Percentiles rank a stretch among this genome's conserved stretches.
phyloP scores from a whole-genome alignment of 345 rosid genomes.

The Citrus glauca region DNA sequence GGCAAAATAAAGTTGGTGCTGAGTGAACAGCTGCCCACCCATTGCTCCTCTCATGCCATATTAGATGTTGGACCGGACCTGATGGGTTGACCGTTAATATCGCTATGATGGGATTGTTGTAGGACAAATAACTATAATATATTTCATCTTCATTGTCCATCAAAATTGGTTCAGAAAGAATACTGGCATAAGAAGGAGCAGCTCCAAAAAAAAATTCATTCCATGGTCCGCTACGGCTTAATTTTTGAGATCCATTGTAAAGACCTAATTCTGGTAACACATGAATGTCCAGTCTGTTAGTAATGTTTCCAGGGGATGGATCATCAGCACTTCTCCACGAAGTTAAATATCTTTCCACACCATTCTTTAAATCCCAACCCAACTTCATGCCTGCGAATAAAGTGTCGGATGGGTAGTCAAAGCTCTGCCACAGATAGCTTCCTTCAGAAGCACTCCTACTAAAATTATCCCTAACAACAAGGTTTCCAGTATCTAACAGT shows the following conservation, averaged over 20 bases:
- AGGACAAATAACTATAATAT: conserved; percentile 12
- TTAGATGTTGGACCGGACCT: not conserved
- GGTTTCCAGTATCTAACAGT: conserved; percentile 42
- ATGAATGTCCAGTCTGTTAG: conserved; percentile 14
- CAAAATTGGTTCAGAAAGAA: conserved; percentile 9
- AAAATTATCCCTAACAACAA: conserved; percentile 28
- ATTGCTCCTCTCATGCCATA: conserved; percentile 8
- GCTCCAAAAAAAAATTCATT: conserved; percentile 34
- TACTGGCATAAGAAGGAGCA: not conserved
- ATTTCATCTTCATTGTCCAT: conserved; percentile 4
- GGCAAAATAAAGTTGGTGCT: conserved; percentile 26
- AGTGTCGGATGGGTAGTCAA: conserved; percentile 21
- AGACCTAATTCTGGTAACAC: conserved; percentile 25
- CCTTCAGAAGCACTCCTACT: not conserved
- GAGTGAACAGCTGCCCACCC: conserved; percentile 10
- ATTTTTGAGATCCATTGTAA: not conserved
- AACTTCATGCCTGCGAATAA: conserved; percentile 33
- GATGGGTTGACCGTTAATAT: not conserved
- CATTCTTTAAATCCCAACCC: conserved; percentile 23
- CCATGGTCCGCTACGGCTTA: conserved; percentile 33
- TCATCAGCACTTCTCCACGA: conserved; percentile 40
- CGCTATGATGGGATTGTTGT: not conserved
- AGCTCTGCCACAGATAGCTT: conserved; percentile 40
- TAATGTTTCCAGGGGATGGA: conserved; percentile 26
- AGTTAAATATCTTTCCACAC: conserved; percentile 7